Evolutionary conservation across 2,329 filamentous ascomycete species (phyloP).

Genomic region (Fusarium nelsonii): DNA sequence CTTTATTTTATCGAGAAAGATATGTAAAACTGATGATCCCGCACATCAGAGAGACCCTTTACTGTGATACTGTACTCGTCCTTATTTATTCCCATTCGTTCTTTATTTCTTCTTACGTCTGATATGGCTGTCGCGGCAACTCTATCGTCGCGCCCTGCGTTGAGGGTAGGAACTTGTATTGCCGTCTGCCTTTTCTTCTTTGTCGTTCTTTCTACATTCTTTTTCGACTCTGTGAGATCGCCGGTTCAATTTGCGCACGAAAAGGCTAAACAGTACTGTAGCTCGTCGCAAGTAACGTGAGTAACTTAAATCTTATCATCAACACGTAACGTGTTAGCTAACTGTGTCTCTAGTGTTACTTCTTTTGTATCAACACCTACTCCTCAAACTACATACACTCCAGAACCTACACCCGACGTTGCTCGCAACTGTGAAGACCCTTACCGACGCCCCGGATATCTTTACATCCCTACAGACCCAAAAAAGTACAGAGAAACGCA

Average conservation of each 20-base stretch:
- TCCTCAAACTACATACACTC: not conserved
- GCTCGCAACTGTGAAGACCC: conserved; percentile 34
- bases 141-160: conserved; percentile 28
- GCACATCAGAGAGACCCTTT: not conserved
- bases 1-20: not conserved
- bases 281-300: conserved; percentile 3
- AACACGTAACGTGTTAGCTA: not conserved
- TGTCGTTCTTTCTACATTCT: conserved; percentile 34
- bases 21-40: conserved; percentile 1
- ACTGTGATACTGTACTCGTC: not conserved
- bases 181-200: conserved; percentile 27
- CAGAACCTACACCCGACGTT: not conserved
- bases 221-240: conserved; percentile 13
- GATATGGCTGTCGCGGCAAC: conserved; percentile 26
- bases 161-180: conserved; percentile 18
- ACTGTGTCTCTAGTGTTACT: not conserved
- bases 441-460: conserved; percentile 65
- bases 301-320: not conserved
- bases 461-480: conserved; percentile 64
- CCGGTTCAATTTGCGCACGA: conserved; percentile 29
- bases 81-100: not conserved
- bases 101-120: not conserved
- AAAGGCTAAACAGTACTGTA: conserved; percentile 33
- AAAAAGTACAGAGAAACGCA: conserved; percentile 71
- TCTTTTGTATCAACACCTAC: conserved; percentile 14